Percentiles rank a stretch among this genome's conserved stretches.
Conservation (phyloP, 768 basidiomycete species). For the Neoboletus magnificus region DNA sequence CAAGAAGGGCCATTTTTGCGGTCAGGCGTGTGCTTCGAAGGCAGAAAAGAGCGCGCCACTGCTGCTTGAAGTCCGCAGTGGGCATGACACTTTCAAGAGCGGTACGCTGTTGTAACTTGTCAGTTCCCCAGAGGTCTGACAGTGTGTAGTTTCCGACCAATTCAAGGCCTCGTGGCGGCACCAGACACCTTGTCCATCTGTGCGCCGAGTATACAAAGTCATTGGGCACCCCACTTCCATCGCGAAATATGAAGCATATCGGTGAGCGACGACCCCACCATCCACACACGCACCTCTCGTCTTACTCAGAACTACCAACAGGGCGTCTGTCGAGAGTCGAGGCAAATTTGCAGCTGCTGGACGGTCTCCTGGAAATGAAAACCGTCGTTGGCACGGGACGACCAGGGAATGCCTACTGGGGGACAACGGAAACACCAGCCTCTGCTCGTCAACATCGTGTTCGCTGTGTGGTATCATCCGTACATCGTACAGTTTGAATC, state of each 20-base stretch:
- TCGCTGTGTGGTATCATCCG: constrained; percentile 62
- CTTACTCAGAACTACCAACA: constrained; percentile 21
- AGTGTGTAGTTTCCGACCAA: constrained; percentile 53
- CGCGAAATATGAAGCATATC: constrained; percentile 58
- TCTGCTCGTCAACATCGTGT: constrained; percentile 54
- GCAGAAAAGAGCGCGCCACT: constrained; percentile 53
- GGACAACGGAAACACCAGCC: constrained; percentile 52
- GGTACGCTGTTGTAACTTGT: constrained; percentile 38
- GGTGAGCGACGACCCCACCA: constrained; percentile 34
- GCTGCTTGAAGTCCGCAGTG: constrained; percentile 56
- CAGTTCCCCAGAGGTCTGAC: background rate
- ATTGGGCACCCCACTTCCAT: constrained; percentile 46
- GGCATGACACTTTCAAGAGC: constrained; percentile 62
- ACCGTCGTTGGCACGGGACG: constrained; percentile 75
- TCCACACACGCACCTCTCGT: background rate
- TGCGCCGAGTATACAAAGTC: constrained; percentile 64
- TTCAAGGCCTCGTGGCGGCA: constrained; percentile 72
- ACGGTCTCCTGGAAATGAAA: constrained; percentile 64
- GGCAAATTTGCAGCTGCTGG: constrained; percentile 56
- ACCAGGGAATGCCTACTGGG: constrained; percentile 61
- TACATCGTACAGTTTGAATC: constrained; percentile 59
- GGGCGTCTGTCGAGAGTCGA: constrained; percentile 53
- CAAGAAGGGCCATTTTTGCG: constrained; percentile 65
- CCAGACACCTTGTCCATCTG: constrained; percentile 52
- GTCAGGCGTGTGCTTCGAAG: constrained; percentile 50